A percentile compares a stretch with the other conserved stretches of the same genome.
phyloP scores from a whole-genome alignment of 164 flowering plant species.

The Nymphaea colorata region DNA sequence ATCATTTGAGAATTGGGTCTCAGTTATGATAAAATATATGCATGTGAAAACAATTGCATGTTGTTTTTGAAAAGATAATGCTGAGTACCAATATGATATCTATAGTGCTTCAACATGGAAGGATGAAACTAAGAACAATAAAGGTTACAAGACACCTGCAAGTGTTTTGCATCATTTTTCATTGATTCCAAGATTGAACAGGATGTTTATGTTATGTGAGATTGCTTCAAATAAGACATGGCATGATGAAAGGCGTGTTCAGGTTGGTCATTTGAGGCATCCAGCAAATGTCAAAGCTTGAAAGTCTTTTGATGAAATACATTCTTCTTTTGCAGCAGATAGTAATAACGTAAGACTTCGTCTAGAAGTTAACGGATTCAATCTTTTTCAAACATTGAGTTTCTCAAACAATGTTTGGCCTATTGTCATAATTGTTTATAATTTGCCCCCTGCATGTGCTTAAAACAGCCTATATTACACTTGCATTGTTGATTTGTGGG shows the following conservation, averaged over 20 bases:
- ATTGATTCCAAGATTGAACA: background rate
- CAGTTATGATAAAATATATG: background rate
- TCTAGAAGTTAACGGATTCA: too few species aligned
- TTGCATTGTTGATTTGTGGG: too few species aligned
- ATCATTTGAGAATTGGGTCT: background rate
- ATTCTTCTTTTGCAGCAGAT: too few species aligned
- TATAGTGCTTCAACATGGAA: conserved; percentile 1
- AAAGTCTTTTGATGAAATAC: too few species aligned
- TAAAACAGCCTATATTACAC: too few species aligned
- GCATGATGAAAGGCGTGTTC: background rate
- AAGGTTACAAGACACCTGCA: background rate
- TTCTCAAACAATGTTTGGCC: too few species aligned
- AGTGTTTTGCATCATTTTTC: conserved; percentile 1
- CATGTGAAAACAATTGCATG: background rate
- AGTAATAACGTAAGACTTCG: too few species aligned
- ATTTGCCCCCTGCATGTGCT: too few species aligned
- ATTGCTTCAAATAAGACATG: conserved; percentile 2
- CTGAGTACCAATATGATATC: background rate
- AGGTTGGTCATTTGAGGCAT: conserved; percentile 1
- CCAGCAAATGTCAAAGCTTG: too few species aligned
- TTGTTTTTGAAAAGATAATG: conserved; percentile 1
- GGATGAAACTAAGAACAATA: background rate
- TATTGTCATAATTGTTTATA: too few species aligned
- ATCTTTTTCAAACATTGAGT: too few species aligned
- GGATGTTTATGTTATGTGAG: background rate